Base-by-base conservation (phyloP, 306 rosid genomes). In the Gastrolobium bilobum region DNA sequence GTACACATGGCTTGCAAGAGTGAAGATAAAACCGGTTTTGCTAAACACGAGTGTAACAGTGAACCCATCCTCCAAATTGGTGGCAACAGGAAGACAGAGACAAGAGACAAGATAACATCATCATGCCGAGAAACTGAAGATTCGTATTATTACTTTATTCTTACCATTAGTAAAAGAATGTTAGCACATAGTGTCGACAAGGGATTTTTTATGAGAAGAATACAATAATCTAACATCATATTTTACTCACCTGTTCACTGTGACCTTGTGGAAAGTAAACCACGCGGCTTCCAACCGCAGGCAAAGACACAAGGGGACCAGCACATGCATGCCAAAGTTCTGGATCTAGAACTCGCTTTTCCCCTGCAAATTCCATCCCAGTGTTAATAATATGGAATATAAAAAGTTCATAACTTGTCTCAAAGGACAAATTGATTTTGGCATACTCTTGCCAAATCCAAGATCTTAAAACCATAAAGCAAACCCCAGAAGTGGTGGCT, bases 311-410 rank as follows among this genome's bases (percentile, higher is more conserved):
- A 71, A 94, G 97, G 69, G 98, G 97, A 31, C 98, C 97, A 34
- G 98, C 98, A 89, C 98, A 94, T 40, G 98, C 98, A 84, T 92
- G 98, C 98, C 98, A 94, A 42, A 94, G 98, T 83, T 94, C 98
- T 44, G 98, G 92, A 80, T 94, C 94, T 62, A 92, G 89, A 79
- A 92, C 97, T 81, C 92, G 84, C 85, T 62, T 87, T 84, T 92
- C 99, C 85, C 96, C 99, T 95, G 88, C 84, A 92, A 87, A 88
- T 79, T 63, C 31, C 73, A 74, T 15, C 75, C 47, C 70, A 43
- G 68, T 61, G 74, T 71, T 70, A 71, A 62, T 15, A 72, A 71
- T 63, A 71, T 77, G 30, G 67, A 77, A 61, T 8, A 59, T 43
- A 47, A 53, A 78, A 76, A 79, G 8, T 26, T 39, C 79, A 78